Evolutionary conservation across 768 basidiomycete genomes (phyloP).

Genomic region (Trametes cinnabarina): DNA sequence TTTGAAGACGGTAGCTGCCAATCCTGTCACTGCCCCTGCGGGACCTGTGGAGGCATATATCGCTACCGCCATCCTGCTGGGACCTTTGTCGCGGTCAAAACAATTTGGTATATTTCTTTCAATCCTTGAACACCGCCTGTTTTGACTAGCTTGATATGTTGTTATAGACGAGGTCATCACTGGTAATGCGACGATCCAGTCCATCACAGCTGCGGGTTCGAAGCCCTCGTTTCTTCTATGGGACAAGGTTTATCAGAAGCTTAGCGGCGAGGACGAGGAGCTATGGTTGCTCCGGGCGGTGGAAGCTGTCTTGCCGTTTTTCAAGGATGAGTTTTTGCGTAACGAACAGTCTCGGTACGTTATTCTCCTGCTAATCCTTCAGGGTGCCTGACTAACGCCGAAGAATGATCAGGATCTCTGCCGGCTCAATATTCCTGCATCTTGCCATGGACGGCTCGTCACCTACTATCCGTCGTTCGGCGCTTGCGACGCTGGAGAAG

Average conservation of each 20-base stretch:
- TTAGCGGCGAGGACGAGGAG: conserved; percentile 60
- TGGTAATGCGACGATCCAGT: conserved; percentile 46
- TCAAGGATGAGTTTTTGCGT: conserved; percentile 49
- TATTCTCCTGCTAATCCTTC: neutral
- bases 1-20: conserved; percentile 62
- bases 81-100: conserved; percentile 50
- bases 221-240: conserved; percentile 87
- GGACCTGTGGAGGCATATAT: conserved; percentile 88
- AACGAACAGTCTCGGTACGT: conserved; percentile 57
- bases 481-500: conserved; percentile 41
- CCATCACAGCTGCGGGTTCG: conserved; percentile 44
- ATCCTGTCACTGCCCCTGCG: conserved; percentile 54
- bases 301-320: conserved; percentile 47
- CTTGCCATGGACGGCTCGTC: conserved; percentile 60
- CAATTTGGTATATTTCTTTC: conserved; percentile 49
- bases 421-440: conserved; percentile 68
- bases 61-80: conserved; percentile 64
- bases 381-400: neutral
- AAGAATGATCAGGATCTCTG: conserved; percentile 43
- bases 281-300: conserved; percentile 72
- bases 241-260: conserved; percentile 84
- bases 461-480: conserved; percentile 51
- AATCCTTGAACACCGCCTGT: conserved; percentile 6
- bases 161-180: conserved; percentile 46
- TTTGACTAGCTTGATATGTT: conserved; percentile 10